phyloP scores from a whole-genome alignment of 1,284 basidiomycete species.

The Melampsora larici-populina region DNA sequence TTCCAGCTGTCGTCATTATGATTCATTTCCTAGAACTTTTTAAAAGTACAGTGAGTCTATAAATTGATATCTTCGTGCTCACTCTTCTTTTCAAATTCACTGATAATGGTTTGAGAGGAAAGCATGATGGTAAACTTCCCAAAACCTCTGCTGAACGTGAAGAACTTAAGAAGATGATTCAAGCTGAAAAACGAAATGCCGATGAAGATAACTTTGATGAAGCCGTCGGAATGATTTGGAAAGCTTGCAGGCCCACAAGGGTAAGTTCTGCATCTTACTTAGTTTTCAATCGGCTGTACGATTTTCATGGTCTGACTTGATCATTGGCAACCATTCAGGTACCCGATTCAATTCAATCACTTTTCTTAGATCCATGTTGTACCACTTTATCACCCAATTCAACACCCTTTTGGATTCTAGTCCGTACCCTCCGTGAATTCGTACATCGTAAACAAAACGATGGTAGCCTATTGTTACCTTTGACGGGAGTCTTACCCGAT shows the following conservation, averaged over 20 bases:
- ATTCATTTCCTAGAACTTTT: slow-evolving; percentile 77
- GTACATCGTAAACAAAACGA: slow-evolving; percentile 58
- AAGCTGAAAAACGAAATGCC: slow-evolving; percentile 63
- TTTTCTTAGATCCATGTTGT: slow-evolving; percentile 66
- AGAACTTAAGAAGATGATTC: slow-evolving; percentile 69
- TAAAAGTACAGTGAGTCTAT: slow-evolving; percentile 63
- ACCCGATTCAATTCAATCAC: slow-evolving; percentile 64
- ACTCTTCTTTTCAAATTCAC: neutral
- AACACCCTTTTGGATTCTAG: slow-evolving; percentile 77
- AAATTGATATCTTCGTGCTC: neutral
- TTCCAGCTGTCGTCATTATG: slow-evolving; percentile 81
- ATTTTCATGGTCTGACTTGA: neutral
- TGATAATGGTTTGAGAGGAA: slow-evolving; percentile 46
- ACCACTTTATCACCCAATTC: slow-evolving; percentile 53
- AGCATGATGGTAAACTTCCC: slow-evolving; percentile 68
- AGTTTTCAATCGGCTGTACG: slow-evolving; percentile 4
- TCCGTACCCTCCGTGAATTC: slow-evolving; percentile 69
- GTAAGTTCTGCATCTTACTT: slow-evolving; percentile 64
- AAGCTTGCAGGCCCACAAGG: slow-evolving; percentile 63
- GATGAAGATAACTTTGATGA: slow-evolving; percentile 98
- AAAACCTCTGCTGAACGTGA: slow-evolving; percentile 67
- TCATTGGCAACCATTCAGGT: slow-evolving; percentile 55
- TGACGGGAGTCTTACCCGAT: slow-evolving; percentile 75
- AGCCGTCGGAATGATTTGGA: slow-evolving; percentile 61
- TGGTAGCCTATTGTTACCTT: slow-evolving; percentile 59